A percentile compares a stretch with the other conserved stretches of the same genome.
These are phyloP conservation scores for Sporothrix euskadiensis DNA, from an alignment of 2,329 filamentous ascomycete genomes.

Conservation along the genomic window DNA sequence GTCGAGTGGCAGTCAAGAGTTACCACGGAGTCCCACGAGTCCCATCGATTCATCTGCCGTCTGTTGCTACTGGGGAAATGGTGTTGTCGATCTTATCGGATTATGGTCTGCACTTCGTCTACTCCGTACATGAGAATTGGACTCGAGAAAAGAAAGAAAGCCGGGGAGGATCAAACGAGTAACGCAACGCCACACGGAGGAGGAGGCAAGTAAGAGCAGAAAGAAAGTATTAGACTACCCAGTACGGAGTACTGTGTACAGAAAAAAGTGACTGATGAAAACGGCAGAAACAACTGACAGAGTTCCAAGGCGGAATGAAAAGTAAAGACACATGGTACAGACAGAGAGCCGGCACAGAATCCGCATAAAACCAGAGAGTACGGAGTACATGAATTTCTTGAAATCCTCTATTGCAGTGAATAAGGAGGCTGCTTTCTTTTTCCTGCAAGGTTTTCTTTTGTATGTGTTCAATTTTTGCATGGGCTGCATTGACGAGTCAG, in stretches of 20 bases:
- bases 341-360: background rate
- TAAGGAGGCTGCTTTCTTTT: slow-evolving; percentile 2
- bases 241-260: background rate
- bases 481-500: slow-evolving; percentile 12
- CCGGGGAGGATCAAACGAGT: background rate
- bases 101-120: slow-evolving; percentile 6
- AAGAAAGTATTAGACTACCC: background rate
- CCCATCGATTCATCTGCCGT: background rate
- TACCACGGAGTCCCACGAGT: background rate
- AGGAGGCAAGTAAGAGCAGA: background rate
- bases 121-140: background rate
- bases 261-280: background rate
- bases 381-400: background rate
- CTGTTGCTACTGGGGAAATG: background rate
- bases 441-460: background rate
- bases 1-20: background rate
- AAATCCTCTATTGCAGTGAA: slow-evolving; percentile 11
- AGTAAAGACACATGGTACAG: background rate
- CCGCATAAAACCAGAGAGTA: background rate
- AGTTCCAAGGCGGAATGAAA: background rate
- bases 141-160: background rate
- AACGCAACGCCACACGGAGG: background rate
- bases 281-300: background rate
- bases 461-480: background rate
- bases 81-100: slow-evolving; percentile 12